Conservation (phyloP, 768 basidiomycete genomes). For the Lentinula boryana region DNA sequence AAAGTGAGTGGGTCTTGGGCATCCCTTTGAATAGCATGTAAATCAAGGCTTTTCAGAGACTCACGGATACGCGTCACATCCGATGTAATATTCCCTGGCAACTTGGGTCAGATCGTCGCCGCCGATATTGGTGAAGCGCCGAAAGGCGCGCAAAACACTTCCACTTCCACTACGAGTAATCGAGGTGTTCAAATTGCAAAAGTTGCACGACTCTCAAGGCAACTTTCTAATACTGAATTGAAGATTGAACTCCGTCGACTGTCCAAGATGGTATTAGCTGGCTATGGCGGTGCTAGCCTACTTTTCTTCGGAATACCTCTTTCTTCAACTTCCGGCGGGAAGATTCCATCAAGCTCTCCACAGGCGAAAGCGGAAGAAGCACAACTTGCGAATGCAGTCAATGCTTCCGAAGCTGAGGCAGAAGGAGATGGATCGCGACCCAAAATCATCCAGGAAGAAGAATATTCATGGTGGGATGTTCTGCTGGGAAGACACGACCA, state of each 20-base stretch:
- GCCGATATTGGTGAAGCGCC: conserved; percentile 74
- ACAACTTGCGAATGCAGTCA: conserved; percentile 57
- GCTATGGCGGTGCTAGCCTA: conserved; percentile 78
- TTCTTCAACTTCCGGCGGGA: conserved; percentile 23
- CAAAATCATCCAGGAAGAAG: conserved; percentile 11
- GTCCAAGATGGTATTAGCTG: conserved; percentile 78
- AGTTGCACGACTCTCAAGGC: conserved; percentile 1
- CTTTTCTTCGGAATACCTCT: conserved; percentile 72
- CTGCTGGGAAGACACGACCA: conserved; percentile 75
- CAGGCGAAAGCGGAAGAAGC: conserved; percentile 54
- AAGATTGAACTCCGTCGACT: conserved; percentile 69
- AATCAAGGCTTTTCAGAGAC: conserved; percentile 18
- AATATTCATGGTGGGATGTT: conserved; percentile 83
- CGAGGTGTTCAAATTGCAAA: conserved; percentile 8
- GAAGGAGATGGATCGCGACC: conserved; percentile 27
- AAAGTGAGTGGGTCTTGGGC: conserved; percentile 20
- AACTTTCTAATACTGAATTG: conserved; percentile 40
- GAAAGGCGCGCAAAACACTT: conserved; percentile 24
- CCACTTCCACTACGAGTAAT: background rate
- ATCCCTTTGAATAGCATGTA: background rate
- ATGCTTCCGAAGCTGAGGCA: conserved; percentile 66
- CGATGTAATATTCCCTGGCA: conserved; percentile 62
- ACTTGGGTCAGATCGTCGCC: conserved; percentile 67
- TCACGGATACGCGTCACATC: conserved; percentile 72
- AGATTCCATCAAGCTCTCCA: conserved; percentile 21